Conservation (phyloP, 148 eudicot genomes). For the Rhododendron henanense region DNA sequence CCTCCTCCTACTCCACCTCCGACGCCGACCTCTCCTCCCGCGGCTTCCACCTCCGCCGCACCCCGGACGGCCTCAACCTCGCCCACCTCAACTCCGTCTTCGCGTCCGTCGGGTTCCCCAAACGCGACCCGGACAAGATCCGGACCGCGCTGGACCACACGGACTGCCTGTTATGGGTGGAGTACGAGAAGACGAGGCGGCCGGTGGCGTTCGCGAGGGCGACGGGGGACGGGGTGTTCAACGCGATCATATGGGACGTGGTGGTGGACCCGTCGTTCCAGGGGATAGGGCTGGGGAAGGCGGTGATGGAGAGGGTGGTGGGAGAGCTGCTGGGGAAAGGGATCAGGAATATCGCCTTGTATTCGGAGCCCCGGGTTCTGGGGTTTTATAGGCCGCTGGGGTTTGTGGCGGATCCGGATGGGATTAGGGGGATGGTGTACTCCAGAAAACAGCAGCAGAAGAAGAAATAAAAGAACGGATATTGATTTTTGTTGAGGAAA, state of each 20-base stretch:
- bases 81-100: constrained; percentile 88
- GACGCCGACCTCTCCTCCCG: constrained; percentile 50
- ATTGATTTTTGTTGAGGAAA: too few relatives aligned
- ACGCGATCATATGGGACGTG: constrained; percentile 94
- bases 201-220: constrained; percentile 96
- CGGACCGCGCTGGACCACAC: constrained; percentile 66
- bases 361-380: constrained; percentile 91
- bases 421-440: constrained; percentile 89
- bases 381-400: constrained; percentile 91
- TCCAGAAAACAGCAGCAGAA: constrained; percentile 50
- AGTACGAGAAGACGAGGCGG: constrained; percentile 50
- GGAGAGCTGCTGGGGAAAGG: constrained; percentile 57
- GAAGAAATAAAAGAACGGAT: too few relatives aligned
- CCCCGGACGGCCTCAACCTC: constrained; percentile 48
- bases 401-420: constrained; percentile 87
- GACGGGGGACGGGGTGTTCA: constrained; percentile 93
- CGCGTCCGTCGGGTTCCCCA: constrained; percentile 83
- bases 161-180: constrained; percentile 64
- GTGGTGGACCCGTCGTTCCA: constrained; percentile 90
- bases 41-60: constrained; percentile 61
- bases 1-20: constrained; percentile 38
- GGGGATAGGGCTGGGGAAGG: constrained; percentile 90
- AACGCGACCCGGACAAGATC: constrained; percentile 75
- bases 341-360: constrained; percentile 68
- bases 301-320: constrained; percentile 75